Evolutionary conservation across 139 green algal genomes (phyloP), one percentile per base, ranked within the genome.

Genomic region (Eudorina sp.): DNA sequence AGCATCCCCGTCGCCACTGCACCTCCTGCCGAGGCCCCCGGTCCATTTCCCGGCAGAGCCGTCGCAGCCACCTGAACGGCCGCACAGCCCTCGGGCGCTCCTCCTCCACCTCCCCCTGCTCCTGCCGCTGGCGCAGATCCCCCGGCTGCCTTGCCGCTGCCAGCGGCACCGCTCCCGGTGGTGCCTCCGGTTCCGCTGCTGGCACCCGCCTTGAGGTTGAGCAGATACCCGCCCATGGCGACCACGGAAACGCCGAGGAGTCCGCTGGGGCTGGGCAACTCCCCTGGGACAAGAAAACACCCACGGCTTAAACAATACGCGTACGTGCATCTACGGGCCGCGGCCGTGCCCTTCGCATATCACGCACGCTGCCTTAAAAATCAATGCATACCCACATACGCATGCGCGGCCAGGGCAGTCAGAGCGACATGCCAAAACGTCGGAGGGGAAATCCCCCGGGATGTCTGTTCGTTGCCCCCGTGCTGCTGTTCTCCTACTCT

Each of bases 171-270:
- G 34, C 45, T 53, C 40, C 14, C 48, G 14, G 2, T 41, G 27
- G 40, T 41, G 0, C 60, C n/a, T 8, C 9, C 60, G 0, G 45
- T n/a, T 13, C 19, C 53, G 48, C 66, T 53, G 43, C 58, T n/a
- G 48, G 8, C 9, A 8, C 70, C 77, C 36, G 60, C 73, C 38
- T 83, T 69, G 6, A 85, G 14, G 36, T 90, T 90, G 1, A 95
- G 83, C 45, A 92, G 48, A 66, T 93, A 95, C 23, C 92, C 92
- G 4, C 89, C 85, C 0, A 89, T 21, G 6, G 89, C 90, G 9
- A 95, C 91, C 16, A 95, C 64, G 16, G 46, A 46, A 6, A 93
- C 89, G 21, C 91, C 92, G 14, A 89, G 34, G 3, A 96, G 48
- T 2, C 93, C 93, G 40, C 55, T 55, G 25, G 78, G 55, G 38